Evolutionary conservation across 768 basidiomycete genomes (phyloP).

Genomic region (Boletus patriciae): DNA sequence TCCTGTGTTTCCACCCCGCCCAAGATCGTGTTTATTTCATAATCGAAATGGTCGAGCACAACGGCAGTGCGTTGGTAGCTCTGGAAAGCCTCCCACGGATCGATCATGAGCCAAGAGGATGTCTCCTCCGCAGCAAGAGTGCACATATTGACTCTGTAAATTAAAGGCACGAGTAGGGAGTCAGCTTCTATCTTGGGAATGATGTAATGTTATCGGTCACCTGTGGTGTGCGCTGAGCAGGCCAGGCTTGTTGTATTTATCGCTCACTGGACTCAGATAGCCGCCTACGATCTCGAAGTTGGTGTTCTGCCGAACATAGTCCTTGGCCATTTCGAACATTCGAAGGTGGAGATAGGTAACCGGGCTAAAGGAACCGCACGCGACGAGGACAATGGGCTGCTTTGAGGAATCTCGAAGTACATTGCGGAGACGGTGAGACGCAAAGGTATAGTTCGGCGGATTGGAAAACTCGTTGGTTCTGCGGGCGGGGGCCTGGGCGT

Average conservation of each 20-base stretch:
- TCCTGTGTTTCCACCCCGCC: constrained; percentile 77
- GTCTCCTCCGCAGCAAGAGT: constrained; percentile 88
- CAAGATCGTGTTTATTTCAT: constrained; percentile 83
- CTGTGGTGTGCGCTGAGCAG: constrained; percentile 84
- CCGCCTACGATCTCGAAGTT: constrained; percentile 93
- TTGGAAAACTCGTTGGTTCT: constrained; percentile 47
- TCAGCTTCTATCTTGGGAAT: constrained; percentile 22
- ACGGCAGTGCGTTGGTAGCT: constrained; percentile 94
- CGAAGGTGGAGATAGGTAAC: constrained; percentile 97
- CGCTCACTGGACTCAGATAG: constrained; percentile 94
- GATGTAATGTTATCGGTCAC: constrained; percentile 48
- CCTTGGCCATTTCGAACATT: constrained; percentile 99
- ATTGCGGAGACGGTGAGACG: constrained; percentile 59
- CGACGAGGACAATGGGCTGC: constrained; percentile 91
- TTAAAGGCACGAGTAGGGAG: constrained; percentile 16
- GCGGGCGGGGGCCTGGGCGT: constrained; percentile 21
- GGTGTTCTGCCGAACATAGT: constrained; percentile 90
- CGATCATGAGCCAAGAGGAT: constrained; percentile 94
- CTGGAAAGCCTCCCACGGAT: constrained; percentile 98
- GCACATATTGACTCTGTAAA: constrained; percentile 79
- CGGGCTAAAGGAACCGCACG: constrained; percentile 97
- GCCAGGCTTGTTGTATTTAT: constrained; percentile 96
- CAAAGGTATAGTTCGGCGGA: constrained; percentile 67
- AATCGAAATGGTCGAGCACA: constrained; percentile 95
- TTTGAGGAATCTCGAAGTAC: constrained; percentile 61